These are phyloP conservation scores for Coix lacrymajobi DNA, from an alignment of 176 grass and related monocot species.

Conservation along the genomic window DNA sequence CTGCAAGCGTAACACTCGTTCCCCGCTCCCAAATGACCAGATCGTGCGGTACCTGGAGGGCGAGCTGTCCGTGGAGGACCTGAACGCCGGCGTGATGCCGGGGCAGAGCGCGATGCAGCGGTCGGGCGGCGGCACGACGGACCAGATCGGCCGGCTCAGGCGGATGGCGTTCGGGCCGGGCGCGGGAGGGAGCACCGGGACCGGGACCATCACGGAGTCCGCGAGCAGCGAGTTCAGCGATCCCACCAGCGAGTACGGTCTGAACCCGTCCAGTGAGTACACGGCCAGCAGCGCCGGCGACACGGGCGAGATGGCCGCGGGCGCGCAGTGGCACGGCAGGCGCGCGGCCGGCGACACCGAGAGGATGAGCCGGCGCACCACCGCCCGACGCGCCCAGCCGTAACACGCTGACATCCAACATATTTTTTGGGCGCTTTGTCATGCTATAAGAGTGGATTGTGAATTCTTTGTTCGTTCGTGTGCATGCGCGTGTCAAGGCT, in stretches of 20 bases:
- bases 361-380: conserved; percentile 29
- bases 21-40: conserved; percentile 14
- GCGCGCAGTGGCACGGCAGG: not conserved
- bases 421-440: not conserved
- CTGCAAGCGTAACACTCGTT: not conserved
- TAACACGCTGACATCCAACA: not conserved
- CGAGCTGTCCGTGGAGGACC: conserved; percentile 70
- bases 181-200: conserved; percentile 18
- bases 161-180: conserved; percentile 64
- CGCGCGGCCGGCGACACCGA: conserved; percentile 4
- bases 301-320: conserved; percentile 32
- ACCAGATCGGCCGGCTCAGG: conserved; percentile 40
- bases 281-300: conserved; percentile 34
- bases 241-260: conserved; percentile 56
- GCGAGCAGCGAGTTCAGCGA: conserved; percentile 58
- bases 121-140: conserved; percentile 24
- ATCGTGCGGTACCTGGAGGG: conserved; percentile 83
- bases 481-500: not conserved
- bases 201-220: conserved; percentile 53
- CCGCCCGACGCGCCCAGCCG: not conserved
- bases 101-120: conserved; percentile 59
- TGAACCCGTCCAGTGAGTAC: conserved; percentile 42
- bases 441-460: not conserved
- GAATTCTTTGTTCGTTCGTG: conserved; percentile 1
- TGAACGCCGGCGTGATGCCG: conserved; percentile 64